Conservation (phyloP, 345 rosid genomes). For the Rhizophora mangle region DNA sequence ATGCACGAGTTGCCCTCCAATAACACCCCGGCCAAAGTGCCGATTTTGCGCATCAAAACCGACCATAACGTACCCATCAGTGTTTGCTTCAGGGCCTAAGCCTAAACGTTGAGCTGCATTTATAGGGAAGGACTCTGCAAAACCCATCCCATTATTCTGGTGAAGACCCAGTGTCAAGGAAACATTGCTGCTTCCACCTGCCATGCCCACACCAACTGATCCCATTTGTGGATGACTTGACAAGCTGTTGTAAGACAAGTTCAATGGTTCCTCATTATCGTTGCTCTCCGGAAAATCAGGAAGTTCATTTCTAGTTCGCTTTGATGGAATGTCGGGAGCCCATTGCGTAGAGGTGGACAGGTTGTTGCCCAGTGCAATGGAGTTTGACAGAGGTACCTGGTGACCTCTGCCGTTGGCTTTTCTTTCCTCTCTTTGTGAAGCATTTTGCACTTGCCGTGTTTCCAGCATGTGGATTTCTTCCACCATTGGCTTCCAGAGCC, state of each 20-base stretch:
- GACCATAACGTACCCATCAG: conserved; percentile 51
- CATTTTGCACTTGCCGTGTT: conserved; percentile 60
- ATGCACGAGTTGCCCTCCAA: conserved; percentile 82
- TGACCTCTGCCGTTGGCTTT: conserved; percentile 35
- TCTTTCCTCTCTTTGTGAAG: conserved; percentile 45
- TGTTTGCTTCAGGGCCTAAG: conserved; percentile 49
- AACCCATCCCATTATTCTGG: conserved; percentile 57
- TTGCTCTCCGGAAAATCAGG: conserved; percentile 32
- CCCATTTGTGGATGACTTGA: conserved; percentile 40
- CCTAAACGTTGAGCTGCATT: conserved; percentile 66
- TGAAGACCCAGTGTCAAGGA: conserved; percentile 83
- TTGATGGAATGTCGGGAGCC: conserved; percentile 36
- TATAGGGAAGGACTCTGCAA: conserved; percentile 64
- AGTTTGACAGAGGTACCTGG: conserved; percentile 23
- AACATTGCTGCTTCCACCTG: conserved; percentile 52
- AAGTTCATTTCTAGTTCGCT: conserved; percentile 46
- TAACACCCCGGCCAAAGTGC: conserved; percentile 61
- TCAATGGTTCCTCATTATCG: conserved; percentile 17
- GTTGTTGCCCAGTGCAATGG: background rate
- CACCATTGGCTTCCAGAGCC: conserved; percentile 98
- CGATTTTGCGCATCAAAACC: conserved; percentile 60
- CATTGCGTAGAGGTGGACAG: conserved; percentile 33
- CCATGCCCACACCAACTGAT: conserved; percentile 36
- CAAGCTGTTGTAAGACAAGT: conserved; percentile 37
- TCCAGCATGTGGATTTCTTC: conserved; percentile 88